A percentile compares a stretch with the other conserved stretches of the same genome.
Conservation (phyloP, 2,329 filamentous ascomycete species). For the Aspergillus cejpii region DNA sequence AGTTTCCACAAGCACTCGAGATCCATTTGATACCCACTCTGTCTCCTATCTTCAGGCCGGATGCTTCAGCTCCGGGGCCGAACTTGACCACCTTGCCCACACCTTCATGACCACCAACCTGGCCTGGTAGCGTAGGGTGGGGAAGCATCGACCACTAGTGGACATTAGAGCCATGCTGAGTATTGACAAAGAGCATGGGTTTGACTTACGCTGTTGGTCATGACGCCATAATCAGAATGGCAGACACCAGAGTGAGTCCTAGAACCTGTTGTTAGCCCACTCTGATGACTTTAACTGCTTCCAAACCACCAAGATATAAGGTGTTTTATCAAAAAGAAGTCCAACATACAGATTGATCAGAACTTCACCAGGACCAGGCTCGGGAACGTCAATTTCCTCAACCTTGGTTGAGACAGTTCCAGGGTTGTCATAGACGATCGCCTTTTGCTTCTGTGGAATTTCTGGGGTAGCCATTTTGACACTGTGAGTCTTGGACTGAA, state of each 20-base stretch:
- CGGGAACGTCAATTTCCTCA: conserved; percentile 57
- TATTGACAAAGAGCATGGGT: background rate
- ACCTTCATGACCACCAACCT: conserved; percentile 65
- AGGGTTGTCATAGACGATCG: conserved; percentile 58
- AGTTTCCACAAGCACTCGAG: conserved; percentile 50
- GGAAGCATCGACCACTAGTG: conserved; percentile 52
- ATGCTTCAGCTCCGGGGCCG: conserved; percentile 52
- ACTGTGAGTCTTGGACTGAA: background rate
- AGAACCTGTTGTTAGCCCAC: conserved; percentile 5
- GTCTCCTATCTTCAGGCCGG: conserved; percentile 57
- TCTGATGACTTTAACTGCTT: background rate
- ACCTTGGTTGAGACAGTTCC: conserved; percentile 60
- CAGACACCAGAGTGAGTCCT: conserved; percentile 60
- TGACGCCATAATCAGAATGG: conserved; percentile 56
- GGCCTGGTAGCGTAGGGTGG: conserved; percentile 52
- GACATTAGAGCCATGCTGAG: background rate
- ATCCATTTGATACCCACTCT: conserved; percentile 67
- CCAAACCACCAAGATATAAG: background rate
- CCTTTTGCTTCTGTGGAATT: conserved; percentile 56
- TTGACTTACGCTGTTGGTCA: conserved; percentile 40
- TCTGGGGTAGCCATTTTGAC: conserved; percentile 33
- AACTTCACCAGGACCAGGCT: conserved; percentile 57
- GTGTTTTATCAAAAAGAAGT: background rate
- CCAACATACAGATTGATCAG: conserved; percentile 52
- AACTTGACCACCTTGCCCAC: conserved; percentile 60